Percentiles rank a stretch among this genome's conserved stretches.
These are phyloP conservation scores for Cyberlindnera suaveolens DNA, from an alignment of 805 yeast species.

Conservation along the genomic window DNA sequence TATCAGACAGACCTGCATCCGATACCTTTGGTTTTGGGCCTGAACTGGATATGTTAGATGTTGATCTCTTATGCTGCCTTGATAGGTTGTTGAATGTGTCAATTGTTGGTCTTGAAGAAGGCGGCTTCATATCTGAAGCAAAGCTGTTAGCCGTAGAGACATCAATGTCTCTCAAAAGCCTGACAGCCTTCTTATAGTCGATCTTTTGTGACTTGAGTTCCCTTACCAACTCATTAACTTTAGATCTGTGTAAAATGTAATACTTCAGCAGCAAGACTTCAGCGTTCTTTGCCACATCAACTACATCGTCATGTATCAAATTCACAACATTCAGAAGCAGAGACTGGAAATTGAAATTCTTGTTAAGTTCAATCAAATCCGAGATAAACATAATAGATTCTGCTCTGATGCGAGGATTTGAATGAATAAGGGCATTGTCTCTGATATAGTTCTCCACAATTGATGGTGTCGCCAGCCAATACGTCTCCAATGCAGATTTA, in stretches of 20 bases:
- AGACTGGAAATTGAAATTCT: slow-evolving; percentile 27
- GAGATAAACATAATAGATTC: slow-evolving; percentile 41
- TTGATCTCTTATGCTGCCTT: slow-evolving; percentile 3
- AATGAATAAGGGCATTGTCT: slow-evolving; percentile 37
- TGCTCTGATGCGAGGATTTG: slow-evolving; percentile 31
- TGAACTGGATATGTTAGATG: not conserved
- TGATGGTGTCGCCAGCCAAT: slow-evolving; percentile 46
- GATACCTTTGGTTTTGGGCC: not conserved
- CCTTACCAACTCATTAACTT: slow-evolving; percentile 11
- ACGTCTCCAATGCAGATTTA: slow-evolving; percentile 44
- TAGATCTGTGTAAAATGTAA: slow-evolving; percentile 17
- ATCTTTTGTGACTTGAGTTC: slow-evolving; percentile 21
- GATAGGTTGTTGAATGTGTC: slow-evolving; percentile 21
- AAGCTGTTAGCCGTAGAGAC: slow-evolving; percentile 14
- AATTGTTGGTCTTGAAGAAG: slow-evolving; percentile 15
- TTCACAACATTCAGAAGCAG: slow-evolving; percentile 23
- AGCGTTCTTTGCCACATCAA: slow-evolving; percentile 21
- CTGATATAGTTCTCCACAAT: slow-evolving; percentile 41
- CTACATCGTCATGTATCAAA: slow-evolving; percentile 20
- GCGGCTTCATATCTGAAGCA: slow-evolving; percentile 9
- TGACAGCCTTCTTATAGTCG: slow-evolving; percentile 13
- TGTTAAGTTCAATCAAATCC: slow-evolving; percentile 33
- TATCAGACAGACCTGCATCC: slow-evolving; percentile 9
- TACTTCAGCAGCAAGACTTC: slow-evolving; percentile 22
- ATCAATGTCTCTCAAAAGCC: slow-evolving; percentile 18